A percentile compares a stretch with the other conserved stretches of the same genome.
These are phyloP conservation scores for Ottelia alismoides DNA, from an alignment of 106 monocot species.

Conservation along the genomic window DNA sequence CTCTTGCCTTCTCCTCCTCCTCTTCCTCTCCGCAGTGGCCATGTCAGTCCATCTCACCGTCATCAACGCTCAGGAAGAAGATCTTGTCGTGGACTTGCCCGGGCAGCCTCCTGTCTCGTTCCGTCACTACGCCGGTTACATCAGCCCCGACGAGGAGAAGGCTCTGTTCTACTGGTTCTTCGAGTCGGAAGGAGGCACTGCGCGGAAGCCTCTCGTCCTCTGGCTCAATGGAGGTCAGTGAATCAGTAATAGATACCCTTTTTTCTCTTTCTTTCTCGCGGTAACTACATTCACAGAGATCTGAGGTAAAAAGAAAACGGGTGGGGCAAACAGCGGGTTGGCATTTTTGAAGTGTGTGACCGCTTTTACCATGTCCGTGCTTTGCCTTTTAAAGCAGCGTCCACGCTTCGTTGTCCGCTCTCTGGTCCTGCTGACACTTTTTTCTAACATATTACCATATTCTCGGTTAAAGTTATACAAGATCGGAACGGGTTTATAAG, in stretches of 20 bases:
- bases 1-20: no score
- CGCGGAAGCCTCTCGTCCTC: constrained; percentile 54
- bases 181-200: constrained; percentile 39
- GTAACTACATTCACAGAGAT: background rate
- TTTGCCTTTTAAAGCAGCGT: background rate
- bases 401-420: background rate
- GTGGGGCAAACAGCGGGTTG: no score
- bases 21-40: no score
- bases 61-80: no score
- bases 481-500: no score
- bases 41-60: no score
- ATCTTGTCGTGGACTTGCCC: constrained; percentile 43
- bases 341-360: no score
- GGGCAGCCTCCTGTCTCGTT: constrained; percentile 64
- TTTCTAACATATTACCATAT: no score
- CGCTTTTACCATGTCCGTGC: background rate
- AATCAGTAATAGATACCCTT: background rate
- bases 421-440: no score
- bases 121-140: constrained; percentile 76
- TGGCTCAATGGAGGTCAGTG: constrained; percentile 82
- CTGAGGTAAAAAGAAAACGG: no score
- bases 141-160: constrained; percentile 24
- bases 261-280: background rate
- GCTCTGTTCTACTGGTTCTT: constrained; percentile 91
- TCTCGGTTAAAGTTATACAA: no score